Evolutionary conservation across 1,139 yeast genomes (phyloP).

Genomic region (Debaryomyces nepalensis): DNA sequence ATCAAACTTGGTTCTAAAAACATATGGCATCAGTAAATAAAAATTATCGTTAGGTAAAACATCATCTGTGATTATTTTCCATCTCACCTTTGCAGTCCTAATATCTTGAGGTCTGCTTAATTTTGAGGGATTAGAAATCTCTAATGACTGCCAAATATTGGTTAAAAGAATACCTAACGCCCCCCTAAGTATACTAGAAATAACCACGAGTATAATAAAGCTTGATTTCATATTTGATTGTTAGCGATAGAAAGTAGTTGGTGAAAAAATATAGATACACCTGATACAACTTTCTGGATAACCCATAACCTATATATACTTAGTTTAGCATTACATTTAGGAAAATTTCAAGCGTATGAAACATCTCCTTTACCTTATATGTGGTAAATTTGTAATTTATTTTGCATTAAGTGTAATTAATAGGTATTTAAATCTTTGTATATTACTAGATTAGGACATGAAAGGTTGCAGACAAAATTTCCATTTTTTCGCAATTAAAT

Average conservation of each 20-base stretch:
- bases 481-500: slow-evolving; percentile 3
- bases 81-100: slow-evolving; percentile 23
- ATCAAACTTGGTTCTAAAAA: slow-evolving; percentile 23
- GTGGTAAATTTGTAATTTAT: not conserved
- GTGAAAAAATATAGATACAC: not conserved
- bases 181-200: slow-evolving; percentile 2
- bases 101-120: slow-evolving; percentile 23
- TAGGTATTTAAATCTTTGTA: not conserved
- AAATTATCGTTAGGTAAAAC: slow-evolving; percentile 20
- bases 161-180: slow-evolving; percentile 12
- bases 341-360: not conserved
- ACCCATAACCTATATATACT: slow-evolving; percentile 8
- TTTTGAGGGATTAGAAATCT: slow-evolving; percentile 14
- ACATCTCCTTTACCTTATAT: not conserved
- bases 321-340: not conserved
- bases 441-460: slow-evolving; percentile 8
- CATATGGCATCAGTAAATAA: slow-evolving; percentile 23
- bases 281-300: slow-evolving; percentile 2
- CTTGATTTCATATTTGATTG: slow-evolving; percentile 5
- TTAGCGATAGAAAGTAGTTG: slow-evolving; percentile 4
- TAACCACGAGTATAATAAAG: slow-evolving; percentile 1
- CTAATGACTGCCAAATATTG: slow-evolving; percentile 15
- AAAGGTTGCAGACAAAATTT: slow-evolving; percentile 8
- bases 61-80: slow-evolving; percentile 18
- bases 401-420: not conserved